Conservation (phyloP, 345 rosid species). For the rapeseed (Brassica napus) region DNA sequence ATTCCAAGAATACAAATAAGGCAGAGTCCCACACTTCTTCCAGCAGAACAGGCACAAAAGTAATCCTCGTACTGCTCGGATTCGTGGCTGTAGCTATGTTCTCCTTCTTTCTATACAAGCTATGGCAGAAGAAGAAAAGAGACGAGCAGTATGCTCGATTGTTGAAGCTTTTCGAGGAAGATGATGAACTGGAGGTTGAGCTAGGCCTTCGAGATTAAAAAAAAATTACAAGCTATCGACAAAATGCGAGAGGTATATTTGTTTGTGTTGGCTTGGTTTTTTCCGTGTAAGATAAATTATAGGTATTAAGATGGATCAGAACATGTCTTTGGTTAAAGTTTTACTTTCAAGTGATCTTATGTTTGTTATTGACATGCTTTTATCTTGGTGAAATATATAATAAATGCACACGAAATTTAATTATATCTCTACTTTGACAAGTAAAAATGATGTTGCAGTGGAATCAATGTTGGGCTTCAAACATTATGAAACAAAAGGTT, state of each 20-base stretch:
- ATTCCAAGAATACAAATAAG: conserved; percentile 47
- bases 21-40: conserved; percentile 49
- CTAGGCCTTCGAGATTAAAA: conserved; percentile 84
- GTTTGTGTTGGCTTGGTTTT: not conserved
- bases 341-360: conserved; percentile 6
- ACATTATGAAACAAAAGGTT: not conserved
- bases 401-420: not conserved
- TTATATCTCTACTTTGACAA: not conserved
- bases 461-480: not conserved
- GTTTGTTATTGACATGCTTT: not conserved
- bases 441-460: not conserved
- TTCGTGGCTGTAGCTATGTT: conserved; percentile 54
- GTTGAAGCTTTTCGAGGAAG: conserved; percentile 94
- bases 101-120: conserved; percentile 69
- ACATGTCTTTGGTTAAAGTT: too few relatives aligned
- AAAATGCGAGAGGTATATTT: conserved; percentile 7
- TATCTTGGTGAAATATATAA: not conserved
- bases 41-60: conserved; percentile 51
- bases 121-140: conserved; percentile 97
- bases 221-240: not conserved
- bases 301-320: too few relatives aligned
- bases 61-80: conserved; percentile 51
- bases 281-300: conserved; percentile 7
- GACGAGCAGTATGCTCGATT: conserved; percentile 96
- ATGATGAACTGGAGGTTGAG: conserved; percentile 95